Base-by-base conservation (phyloP, 2,329 filamentous ascomycete genomes). In the Thermomyces lanuginosus region DNA sequence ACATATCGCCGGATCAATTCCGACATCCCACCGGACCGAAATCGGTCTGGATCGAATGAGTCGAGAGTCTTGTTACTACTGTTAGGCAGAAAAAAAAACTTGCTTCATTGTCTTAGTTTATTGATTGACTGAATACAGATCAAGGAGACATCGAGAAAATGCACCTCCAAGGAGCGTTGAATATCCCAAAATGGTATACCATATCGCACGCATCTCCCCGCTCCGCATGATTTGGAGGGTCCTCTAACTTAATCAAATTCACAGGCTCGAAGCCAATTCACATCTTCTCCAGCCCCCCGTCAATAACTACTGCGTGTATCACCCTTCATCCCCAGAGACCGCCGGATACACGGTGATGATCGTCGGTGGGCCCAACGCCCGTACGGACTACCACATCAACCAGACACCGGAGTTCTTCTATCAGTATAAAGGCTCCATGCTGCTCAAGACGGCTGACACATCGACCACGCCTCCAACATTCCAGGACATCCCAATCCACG, bases 361-460 rank as follows among this genome's bases (percentile, higher is more conserved):
- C 43, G 84, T 98, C 36, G 89, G 89, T 49, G 89, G 89, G 8
- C 89, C 89, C 45, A 95, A 95, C 55, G 81, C 81, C 34, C 74
- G 89, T 37, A 93, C 84, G 30, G 89, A 95, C 64, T 98, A 93
- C 64, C 89, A 95, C 66, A 86, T 95, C 68, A 95, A 95, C 64
- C 63, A 73, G 43, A 95, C 86, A 0, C 74, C 89, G 8, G 89
- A 95, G 55, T 95, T 84, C 76, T 98, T 95, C 71, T 95, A 89
- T 66, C 86, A 95, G 56, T 73, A 92, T 67, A 74, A 75, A 44
- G 89, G 89, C 39, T 74, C 76, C 39, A 93, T 95, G 86, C 64
- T 89, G 31, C 76, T 98, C 41, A 92, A 91, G 51, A 78, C 89
- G 9, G 79, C 93, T 36, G 82, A 93, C 46, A 55, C 54, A 4